These are phyloP conservation scores for Rhizopus sp. DNA, from an alignment of 371 early-diverging fungal genomes.

Conservation along the genomic window DNA sequence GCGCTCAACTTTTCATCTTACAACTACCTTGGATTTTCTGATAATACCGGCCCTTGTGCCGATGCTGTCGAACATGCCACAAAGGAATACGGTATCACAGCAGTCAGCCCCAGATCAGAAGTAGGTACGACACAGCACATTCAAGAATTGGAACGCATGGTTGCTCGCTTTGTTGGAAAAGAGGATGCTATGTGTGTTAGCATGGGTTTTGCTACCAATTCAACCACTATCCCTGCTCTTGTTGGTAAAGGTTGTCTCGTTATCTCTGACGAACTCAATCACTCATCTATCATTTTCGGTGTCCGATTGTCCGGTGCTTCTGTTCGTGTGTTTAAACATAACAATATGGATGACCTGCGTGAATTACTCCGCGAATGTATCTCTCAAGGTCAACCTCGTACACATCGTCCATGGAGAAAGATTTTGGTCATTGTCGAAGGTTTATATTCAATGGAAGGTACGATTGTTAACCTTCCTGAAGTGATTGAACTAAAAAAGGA, in stretches of 20 bases:
- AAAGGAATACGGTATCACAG: slow-evolving; percentile 63
- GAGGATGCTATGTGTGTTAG: slow-evolving; percentile 94
- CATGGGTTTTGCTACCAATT: slow-evolving; percentile 99
- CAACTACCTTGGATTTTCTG: slow-evolving; percentile 99
- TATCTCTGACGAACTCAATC: slow-evolving; percentile 98
- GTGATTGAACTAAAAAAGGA: slow-evolving; percentile 91
- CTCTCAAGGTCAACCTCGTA: slow-evolving; percentile 98
- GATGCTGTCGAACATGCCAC: slow-evolving; percentile 86
- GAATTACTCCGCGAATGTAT: slow-evolving; percentile 88
- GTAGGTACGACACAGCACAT: slow-evolving; percentile 71
- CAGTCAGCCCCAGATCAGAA: slow-evolving; percentile 74
- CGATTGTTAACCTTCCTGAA: slow-evolving; percentile 87
- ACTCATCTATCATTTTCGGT: slow-evolving; percentile 97
- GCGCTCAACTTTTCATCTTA: slow-evolving; percentile 98
- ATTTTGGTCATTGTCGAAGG: slow-evolving; percentile 99
- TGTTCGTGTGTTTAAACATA: slow-evolving; percentile 97
- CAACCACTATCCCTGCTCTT: slow-evolving; percentile 95
- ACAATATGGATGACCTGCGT: slow-evolving; percentile 83
- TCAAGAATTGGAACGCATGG: slow-evolving; percentile 84
- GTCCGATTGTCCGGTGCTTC: slow-evolving; percentile 94
- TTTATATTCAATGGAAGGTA: slow-evolving; percentile 99
- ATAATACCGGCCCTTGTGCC: slow-evolving; percentile 88
- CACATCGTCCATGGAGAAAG: slow-evolving; percentile 99
- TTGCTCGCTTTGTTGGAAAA: slow-evolving; percentile 95
- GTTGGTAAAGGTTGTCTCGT: slow-evolving; percentile 92